Base-by-base conservation (phyloP, 2,329 filamentous ascomycete genomes). In the Ascochyta rabiei region DNA sequence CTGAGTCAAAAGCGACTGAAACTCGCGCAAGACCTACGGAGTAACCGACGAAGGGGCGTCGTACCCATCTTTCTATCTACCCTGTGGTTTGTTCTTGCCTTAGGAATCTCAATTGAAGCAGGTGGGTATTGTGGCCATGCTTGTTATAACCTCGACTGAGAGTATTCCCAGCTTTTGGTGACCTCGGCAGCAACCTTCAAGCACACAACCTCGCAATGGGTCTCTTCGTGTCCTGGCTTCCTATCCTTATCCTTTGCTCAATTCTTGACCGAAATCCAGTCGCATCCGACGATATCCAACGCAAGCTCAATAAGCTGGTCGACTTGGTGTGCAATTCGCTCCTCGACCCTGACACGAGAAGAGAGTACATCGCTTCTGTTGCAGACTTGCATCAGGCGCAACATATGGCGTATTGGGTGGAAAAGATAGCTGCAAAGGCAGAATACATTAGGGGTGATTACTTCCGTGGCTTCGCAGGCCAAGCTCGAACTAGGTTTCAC, bases 221-320 rank as follows among this genome's bases (percentile, higher is more conserved):
- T 2, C 51, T 78, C 4, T 56, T 80, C n/a, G 60, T 79, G 10
- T 68, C 72, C 8, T 80, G 77, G 78, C 61, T 80, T 2, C 78
- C 77, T 2, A 65, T 79, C 7, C 60, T 80, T 6, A 73, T 80
- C 16, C 63, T 77, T 6, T 73, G 75, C 39, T 72, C 69, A 3
- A 79, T 79, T 34, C 69, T 79, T 7, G 78, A 80, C 54, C 70
- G 77, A 18, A 80, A 79, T 47, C 77, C 74, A 2, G 68, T 75
- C 3, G 72, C 75, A 12, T 65, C 75, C 6, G 72, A 76, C 24
- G 65, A 75, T 39, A 72, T 76, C 16, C 62, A 69, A 10, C 61
- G 61, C 16, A 73, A 73, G 48, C 55, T 77, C 7, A 78, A 78
- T 56, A 62, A 65, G 12, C 59, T 77, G 2, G 62, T 77, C 12